Evolutionary conservation across 768 basidiomycete species (phyloP), one percentile per base, ranked within the genome.

Genomic region (Mycena filopes): DNA sequence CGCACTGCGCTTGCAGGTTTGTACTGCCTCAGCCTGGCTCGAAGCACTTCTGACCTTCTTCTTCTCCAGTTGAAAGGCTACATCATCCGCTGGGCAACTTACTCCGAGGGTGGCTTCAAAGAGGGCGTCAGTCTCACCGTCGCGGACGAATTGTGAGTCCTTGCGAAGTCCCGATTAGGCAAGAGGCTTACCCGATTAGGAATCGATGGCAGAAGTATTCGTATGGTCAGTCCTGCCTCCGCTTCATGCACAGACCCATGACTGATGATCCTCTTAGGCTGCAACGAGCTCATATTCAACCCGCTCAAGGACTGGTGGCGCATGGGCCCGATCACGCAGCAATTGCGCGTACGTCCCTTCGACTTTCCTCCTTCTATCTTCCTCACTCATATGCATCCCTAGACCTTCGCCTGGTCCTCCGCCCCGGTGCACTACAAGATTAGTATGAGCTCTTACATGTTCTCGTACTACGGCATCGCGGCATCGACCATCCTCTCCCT

Each of bases 121-220:
- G 95, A 97, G 72, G 95, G 95, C 66, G 95, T 97, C 21, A 93
- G 91, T 0, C 80, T 97, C 18, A 96, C 95, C 0, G 89, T 89
- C 58, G 94, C 95, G 55, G 95, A 97, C 71, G 95, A 97, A n/a
- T 41, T 55, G n/a, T 20, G 20, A 4, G 54, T 21, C 4, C 21
- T 28, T 20, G 10, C 36, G 11, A 36, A n/a, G 16, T 28, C 13
- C 20, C 11, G 12, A 7, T 55, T 9, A 20, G 21, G 36, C 36
- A 36, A 25, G 18, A 15, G 1, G 18, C 18, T 31, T 26, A 36
- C 36, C 36, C 36, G 36, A 36, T 36, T 11, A 36, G 10, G 36
- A 96, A 96, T 71, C 78, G 95, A 2, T 97, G 95, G 95, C 93
- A 96, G 66, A 97, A 96, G 74, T 94, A 93, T 65, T 82, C 90